Base-by-base conservation (phyloP, 441 rosid genomes). In the Metrosideros polymorpha region DNA sequence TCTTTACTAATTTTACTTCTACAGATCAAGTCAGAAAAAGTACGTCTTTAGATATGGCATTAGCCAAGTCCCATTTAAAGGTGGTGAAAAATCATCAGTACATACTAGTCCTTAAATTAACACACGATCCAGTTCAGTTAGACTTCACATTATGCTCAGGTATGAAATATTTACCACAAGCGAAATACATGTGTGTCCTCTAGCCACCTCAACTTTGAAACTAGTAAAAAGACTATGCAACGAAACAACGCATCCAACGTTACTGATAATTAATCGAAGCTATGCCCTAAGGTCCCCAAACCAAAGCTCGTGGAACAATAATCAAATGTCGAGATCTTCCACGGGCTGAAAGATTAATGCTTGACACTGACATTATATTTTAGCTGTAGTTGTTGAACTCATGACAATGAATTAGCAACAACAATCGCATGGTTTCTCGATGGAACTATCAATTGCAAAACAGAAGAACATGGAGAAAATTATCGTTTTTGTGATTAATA, bases 301-400 rank as follows among this genome's bases (percentile, higher is more conserved):
- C 8, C 63, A 13, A 57, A 57, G 18, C 8, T n/a, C 32, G 5
- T 57, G 63, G 63, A 57, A 13, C 63, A 57, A n/a, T 57, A 57
- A 57, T 3, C 63, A 57, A 6, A n/a, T 57, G 63, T n/a, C 17
- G 2, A n/a, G 57, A 57, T n/a, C 63, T 57, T 57, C 30, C 2
- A 12, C 2, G 0, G 6, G 17, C 0, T 27, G 8, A 57, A 57
- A 57, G 63, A n/a, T 27, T 27, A 3, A 56, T 10, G 32, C 9
- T 6, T 3, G 8, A 57, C 32, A 1, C 2, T 3, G 5, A 0
- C 35, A 1, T 57, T 6, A 0, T 57, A 57, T n/a, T 9, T 29
- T 14, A n/a, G 32, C 4, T 6, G 2, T 29, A 15, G 19, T 61
- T 29, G 71, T 61, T 0, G 1, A 61, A 61, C 12, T 29, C 24